phyloP scores from a whole-genome alignment of 441 rosid genomes.

The Arabidopsis lyrata region DNA sequence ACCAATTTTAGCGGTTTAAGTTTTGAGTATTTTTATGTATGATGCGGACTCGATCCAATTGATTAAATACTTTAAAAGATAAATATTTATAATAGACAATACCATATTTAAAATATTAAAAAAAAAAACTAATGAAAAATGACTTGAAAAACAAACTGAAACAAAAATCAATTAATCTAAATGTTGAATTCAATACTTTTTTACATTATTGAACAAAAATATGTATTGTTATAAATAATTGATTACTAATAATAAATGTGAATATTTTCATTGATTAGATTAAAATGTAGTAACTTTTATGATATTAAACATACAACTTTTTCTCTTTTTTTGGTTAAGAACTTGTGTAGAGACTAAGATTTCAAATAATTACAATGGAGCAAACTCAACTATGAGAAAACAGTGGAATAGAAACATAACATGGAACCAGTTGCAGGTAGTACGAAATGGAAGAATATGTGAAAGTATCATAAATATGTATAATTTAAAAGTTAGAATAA shows the following conservation, averaged over 20 bases:
- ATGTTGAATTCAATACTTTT: background rate
- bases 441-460: background rate
- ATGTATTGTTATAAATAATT: background rate
- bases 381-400: too few species aligned
- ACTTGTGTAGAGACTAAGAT: background rate
- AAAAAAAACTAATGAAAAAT: background rate
- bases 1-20: background rate
- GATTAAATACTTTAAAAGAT: background rate
- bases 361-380: background rate
- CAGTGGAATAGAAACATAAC: background rate
- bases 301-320: background rate
- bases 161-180: background rate
- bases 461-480: background rate
- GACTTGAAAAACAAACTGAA: background rate
- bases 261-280: background rate
- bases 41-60: slow-evolving; percentile 1
- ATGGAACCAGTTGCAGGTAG: background rate
- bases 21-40: background rate
- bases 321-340: background rate
- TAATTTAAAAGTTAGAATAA: background rate
- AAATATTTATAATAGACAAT: background rate
- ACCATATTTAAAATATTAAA: too few species aligned
- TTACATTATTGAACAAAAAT: background rate
- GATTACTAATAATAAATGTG: background rate
- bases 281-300: background rate